Evolutionary conservation across 2,329 filamentous ascomycete genomes (phyloP).

Genomic region (Beauveria pseudobassiana): DNA sequence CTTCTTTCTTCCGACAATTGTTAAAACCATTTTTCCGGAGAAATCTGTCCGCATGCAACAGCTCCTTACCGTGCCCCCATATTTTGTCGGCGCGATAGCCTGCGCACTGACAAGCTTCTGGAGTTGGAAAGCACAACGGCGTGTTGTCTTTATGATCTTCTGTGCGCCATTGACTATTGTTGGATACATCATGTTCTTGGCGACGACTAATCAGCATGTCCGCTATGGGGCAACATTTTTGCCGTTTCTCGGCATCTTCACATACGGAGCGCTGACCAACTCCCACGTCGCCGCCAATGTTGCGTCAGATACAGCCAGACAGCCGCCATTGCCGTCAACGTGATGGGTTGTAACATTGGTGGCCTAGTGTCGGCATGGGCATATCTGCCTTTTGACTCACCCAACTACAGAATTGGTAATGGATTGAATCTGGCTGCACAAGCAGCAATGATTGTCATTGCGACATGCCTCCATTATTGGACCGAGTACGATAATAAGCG

Average conservation of each 20-base stretch:
- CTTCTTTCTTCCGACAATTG: conserved; percentile 67
- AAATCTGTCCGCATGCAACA: conserved; percentile 53
- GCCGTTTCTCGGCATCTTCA: conserved; percentile 54
- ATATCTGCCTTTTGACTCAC: conserved; percentile 51
- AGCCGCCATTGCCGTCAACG: conserved; percentile 52
- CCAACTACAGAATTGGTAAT: conserved; percentile 63
- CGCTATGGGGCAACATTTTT: conserved; percentile 64
- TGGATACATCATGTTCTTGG: conserved; percentile 63
- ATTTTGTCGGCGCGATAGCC: background rate
- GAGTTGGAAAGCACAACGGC: conserved; percentile 1
- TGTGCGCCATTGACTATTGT: conserved; percentile 55
- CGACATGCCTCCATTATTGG: conserved; percentile 45
- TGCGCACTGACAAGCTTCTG: conserved; percentile 3
- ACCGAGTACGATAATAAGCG: conserved; percentile 56
- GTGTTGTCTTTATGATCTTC: conserved; percentile 42
- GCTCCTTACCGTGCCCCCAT: conserved; percentile 19
- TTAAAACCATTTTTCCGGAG: conserved; percentile 58
- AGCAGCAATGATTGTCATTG: conserved; percentile 46
- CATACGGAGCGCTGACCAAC: conserved; percentile 56
- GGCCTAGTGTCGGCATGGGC: conserved; percentile 9
- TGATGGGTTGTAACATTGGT: conserved; percentile 30
- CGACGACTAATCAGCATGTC: conserved; percentile 38
- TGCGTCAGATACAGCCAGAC: conserved; percentile 57
- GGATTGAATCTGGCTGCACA: conserved; percentile 59
- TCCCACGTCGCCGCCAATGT: conserved; percentile 62